Evolutionary conservation across 768 basidiomycete species (phyloP).

Genomic region (Hebeloma cylindrosporum): DNA sequence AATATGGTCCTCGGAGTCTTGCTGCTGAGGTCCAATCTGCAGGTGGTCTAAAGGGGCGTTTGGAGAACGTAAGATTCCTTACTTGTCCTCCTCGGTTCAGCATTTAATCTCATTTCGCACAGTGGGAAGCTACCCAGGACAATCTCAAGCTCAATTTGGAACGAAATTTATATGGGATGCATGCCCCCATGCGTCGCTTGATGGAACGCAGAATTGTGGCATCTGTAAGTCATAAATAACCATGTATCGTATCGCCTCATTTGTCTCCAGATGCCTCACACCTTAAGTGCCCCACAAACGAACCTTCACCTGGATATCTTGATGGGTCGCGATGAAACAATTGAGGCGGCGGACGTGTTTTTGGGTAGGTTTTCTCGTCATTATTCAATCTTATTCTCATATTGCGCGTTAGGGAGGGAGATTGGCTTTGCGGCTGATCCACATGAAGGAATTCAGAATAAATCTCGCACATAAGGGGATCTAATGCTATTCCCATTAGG

Average conservation of each 20-base stretch:
- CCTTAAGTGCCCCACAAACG: slow-evolving; percentile 61
- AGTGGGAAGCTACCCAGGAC: slow-evolving; percentile 97
- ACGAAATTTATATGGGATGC: slow-evolving; percentile 82
- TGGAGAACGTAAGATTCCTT: slow-evolving; percentile 64
- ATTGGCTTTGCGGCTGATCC: slow-evolving; percentile 49
- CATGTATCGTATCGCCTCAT: neutral
- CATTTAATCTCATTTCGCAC: slow-evolving; percentile 1
- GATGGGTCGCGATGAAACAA: slow-evolving; percentile 86
- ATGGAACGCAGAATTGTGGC: slow-evolving; percentile 94
- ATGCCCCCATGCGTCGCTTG: slow-evolving; percentile 82
- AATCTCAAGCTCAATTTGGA: slow-evolving; percentile 82
- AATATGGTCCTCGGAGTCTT: slow-evolving; percentile 80
- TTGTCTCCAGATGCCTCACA: slow-evolving; percentile 55
- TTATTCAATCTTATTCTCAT: slow-evolving; percentile 1
- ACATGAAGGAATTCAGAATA: slow-evolving; percentile 70
- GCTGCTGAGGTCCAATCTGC: slow-evolving; percentile 69
- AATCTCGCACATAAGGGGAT: slow-evolving; percentile 41
- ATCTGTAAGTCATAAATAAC: slow-evolving; percentile 47
- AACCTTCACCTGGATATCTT: slow-evolving; percentile 92
- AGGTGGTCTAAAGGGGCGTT: slow-evolving; percentile 61
- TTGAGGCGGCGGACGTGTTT: slow-evolving; percentile 82
- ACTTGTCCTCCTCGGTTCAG: slow-evolving; percentile 1
- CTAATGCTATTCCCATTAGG: slow-evolving; percentile 14
- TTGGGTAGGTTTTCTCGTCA: slow-evolving; percentile 46
- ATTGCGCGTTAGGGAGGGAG: slow-evolving; percentile 49